Evolutionary conservation across 2,329 filamentous ascomycete genomes (phyloP).

Genomic region (Zymoseptoria crescenta): DNA sequence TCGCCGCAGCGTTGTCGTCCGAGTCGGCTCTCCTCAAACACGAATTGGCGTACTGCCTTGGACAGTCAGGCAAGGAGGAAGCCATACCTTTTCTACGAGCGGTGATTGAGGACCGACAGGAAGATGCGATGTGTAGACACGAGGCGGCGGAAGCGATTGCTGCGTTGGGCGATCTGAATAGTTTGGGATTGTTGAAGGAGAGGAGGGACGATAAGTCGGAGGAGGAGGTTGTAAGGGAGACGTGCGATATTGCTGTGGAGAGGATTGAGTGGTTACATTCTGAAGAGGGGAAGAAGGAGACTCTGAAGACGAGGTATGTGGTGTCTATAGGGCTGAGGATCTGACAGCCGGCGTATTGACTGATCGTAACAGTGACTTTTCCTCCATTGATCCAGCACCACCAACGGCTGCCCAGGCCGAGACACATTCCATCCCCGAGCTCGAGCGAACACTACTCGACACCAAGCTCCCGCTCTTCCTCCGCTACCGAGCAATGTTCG

Average conservation of each 20-base stretch:
- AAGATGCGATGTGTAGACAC: conserved; percentile 92
- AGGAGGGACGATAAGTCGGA: conserved; percentile 70
- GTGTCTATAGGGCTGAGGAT: background rate
- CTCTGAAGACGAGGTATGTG: conserved; percentile 68
- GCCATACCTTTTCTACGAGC: conserved; percentile 64
- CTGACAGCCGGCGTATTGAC: background rate
- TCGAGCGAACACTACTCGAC: conserved; percentile 73
- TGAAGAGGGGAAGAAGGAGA: conserved; percentile 62
- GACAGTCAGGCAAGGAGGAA: conserved; percentile 72
- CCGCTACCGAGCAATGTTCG: conserved; percentile 97
- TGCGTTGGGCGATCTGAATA: conserved; percentile 68
- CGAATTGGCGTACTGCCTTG: conserved; percentile 93
- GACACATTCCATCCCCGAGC: conserved; percentile 59
- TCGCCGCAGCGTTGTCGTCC: conserved; percentile 77
- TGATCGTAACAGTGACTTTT: conserved; percentile 64
- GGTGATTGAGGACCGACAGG: conserved; percentile 68
- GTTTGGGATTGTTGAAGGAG: conserved; percentile 63
- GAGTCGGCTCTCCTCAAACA: conserved; percentile 89
- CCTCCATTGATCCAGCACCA: conserved; percentile 90
- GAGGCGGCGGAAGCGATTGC: conserved; percentile 94
- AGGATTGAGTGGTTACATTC: conserved; percentile 90
- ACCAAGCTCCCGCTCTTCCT: conserved; percentile 73
- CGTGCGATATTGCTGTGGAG: conserved; percentile 92
- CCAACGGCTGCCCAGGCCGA: conserved; percentile 59
- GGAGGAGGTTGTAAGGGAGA: conserved; percentile 77